Conservation (phyloP, 73 alveolate genomes). For the Paramecium tetraurelia region DNA sequence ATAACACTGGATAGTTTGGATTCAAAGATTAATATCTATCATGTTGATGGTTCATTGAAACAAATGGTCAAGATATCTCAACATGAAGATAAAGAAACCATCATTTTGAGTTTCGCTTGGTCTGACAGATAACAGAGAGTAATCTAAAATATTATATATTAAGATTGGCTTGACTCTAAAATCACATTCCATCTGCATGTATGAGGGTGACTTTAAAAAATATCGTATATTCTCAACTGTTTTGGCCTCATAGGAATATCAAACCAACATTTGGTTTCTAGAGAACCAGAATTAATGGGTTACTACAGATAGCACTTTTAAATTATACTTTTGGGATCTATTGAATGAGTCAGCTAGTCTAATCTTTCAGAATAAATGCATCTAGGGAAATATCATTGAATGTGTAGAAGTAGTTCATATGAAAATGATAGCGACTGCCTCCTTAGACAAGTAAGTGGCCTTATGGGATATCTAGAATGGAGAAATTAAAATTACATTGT, state of each 20-base stretch:
- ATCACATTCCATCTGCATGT: slow-evolving; percentile 48
- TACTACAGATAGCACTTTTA: slow-evolving; percentile 48
- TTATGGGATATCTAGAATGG: slow-evolving; percentile 50
- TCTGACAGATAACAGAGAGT: slow-evolving; percentile 60
- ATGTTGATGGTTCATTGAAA: slow-evolving; percentile 31
- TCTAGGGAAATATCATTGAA: slow-evolving; percentile 24
- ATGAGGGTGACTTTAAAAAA: slow-evolving; percentile 53
- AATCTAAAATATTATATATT: background rate
- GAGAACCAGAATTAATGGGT: slow-evolving; percentile 52
- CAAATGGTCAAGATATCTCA: background rate
- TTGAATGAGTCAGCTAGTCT: background rate
- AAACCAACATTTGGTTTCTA: slow-evolving; percentile 53
- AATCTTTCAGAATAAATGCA: background rate
- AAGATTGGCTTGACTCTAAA: slow-evolving; percentile 57
- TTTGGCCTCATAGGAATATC: slow-evolving; percentile 38
- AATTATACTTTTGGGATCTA: slow-evolving; percentile 54
- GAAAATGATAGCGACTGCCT: slow-evolving; percentile 55
- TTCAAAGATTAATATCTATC: slow-evolving; percentile 30
- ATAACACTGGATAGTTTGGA: slow-evolving; percentile 47
- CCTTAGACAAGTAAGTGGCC: slow-evolving; percentile 37
- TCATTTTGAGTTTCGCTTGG: slow-evolving; percentile 61
- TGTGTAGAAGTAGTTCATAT: slow-evolving; percentile 54
- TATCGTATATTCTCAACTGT: slow-evolving; percentile 18
- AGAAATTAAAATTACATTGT: slow-evolving; percentile 18
- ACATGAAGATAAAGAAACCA: slow-evolving; percentile 47